phyloP scores from a whole-genome alignment of 164 flowering plant species.

The Umbilicus rupestris region DNA sequence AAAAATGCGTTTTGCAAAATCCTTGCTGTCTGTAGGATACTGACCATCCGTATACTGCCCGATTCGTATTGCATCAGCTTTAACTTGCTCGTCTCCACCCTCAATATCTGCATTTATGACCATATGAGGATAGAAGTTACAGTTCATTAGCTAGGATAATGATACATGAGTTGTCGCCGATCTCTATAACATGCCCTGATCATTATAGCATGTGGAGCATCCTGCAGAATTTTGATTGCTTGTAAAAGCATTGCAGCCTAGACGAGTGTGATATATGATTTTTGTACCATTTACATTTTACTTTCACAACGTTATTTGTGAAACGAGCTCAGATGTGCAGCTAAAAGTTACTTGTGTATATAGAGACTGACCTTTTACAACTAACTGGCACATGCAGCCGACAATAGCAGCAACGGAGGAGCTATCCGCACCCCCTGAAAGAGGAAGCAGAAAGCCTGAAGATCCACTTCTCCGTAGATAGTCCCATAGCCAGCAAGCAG shows the following conservation, averaged over 20 bases:
- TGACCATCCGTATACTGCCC: conserved; percentile 74
- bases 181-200: not conserved
- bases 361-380: conserved; percentile 51
- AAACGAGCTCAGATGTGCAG: not conserved
- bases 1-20: conserved; percentile 87
- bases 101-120: conserved; percentile 53
- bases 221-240: not conserved
- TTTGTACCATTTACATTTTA: not conserved
- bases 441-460: conserved; percentile 96
- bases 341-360: not conserved
- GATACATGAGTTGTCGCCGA: not conserved
- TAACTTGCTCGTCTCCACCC: conserved; percentile 81
- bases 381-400: conserved; percentile 99
- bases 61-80: conserved; percentile 89
- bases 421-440: conserved; percentile 99
- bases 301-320: not conserved
- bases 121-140: not conserved
- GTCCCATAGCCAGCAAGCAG: conserved; percentile 97
- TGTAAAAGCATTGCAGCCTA: not conserved
- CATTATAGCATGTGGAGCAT: not conserved
- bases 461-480: conserved; percentile 96
- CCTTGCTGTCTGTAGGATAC: conserved; percentile 84
- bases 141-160: not conserved
- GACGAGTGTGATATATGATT: not conserved
- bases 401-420: conserved; percentile 97